Evolutionary conservation across 768 basidiomycete species (phyloP).

Genomic region (Boletus rubropictus): DNA sequence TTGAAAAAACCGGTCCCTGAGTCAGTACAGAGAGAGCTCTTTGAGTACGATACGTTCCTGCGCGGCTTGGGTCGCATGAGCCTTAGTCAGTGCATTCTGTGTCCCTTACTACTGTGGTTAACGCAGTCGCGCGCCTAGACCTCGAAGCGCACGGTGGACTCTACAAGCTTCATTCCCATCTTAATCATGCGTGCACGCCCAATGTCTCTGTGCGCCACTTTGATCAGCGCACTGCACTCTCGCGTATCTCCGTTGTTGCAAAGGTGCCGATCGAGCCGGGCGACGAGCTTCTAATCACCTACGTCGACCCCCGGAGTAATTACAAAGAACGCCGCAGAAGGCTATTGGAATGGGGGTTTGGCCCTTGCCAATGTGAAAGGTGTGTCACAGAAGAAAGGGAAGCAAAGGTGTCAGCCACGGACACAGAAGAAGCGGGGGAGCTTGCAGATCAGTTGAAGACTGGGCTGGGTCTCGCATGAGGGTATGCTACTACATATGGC

Average conservation of each 20-base stretch:
- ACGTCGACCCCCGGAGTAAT: constrained; percentile 57
- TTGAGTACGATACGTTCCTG: constrained; percentile 74
- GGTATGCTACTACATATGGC: not conserved
- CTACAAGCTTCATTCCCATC: constrained; percentile 78
- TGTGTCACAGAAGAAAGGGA: constrained; percentile 56
- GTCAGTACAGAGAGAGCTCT: constrained; percentile 53
- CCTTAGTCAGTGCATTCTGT: constrained; percentile 52
- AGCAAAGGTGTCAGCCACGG: constrained; percentile 7
- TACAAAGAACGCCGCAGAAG: constrained; percentile 42
- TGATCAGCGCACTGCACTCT: constrained; percentile 60
- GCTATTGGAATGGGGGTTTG: constrained; percentile 73
- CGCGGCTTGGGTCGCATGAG: constrained; percentile 71
- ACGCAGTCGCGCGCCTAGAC: constrained; percentile 36
- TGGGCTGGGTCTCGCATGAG: constrained; percentile 48
- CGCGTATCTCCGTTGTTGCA: constrained; percentile 73
- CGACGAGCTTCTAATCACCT: constrained; percentile 73
- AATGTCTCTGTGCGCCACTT: constrained; percentile 77
- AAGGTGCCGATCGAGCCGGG: constrained; percentile 56
- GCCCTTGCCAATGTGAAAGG: constrained; percentile 57
- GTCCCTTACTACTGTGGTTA: constrained; percentile 3
- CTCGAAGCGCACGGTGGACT: constrained; percentile 84
- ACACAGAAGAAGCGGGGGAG: constrained; percentile 32
- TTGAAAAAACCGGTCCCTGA: constrained; percentile 43
- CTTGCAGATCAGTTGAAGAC: constrained; percentile 59
- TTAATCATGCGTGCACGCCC: constrained; percentile 82